phyloP scores from a whole-genome alignment of 2,329 filamentous ascomycete species.

The Pseudocercospora fijiensis region DNA sequence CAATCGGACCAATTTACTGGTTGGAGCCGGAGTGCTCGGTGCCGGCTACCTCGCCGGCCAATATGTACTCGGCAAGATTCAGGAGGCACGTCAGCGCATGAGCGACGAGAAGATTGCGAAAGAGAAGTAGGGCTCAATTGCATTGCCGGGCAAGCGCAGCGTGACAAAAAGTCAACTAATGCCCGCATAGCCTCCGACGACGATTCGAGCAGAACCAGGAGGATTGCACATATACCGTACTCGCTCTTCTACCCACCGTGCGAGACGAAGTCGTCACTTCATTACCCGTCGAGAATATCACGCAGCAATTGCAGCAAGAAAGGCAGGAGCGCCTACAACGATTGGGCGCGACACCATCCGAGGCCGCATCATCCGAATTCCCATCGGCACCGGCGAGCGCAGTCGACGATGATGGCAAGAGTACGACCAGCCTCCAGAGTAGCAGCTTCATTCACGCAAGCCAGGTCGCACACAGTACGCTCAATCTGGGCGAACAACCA shows the following conservation, averaged over 20 bases:
- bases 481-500: slow-evolving; percentile 33
- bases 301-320: slow-evolving; percentile 90
- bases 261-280: slow-evolving; percentile 84
- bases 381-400: slow-evolving; percentile 64
- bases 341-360: slow-evolving; percentile 48
- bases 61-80: slow-evolving; percentile 88
- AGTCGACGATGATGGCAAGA: slow-evolving; percentile 79
- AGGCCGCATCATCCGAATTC: slow-evolving; percentile 57
- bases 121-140: slow-evolving; percentile 71
- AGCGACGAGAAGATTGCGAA: slow-evolving; percentile 92
- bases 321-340: slow-evolving; percentile 66
- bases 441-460: slow-evolving; percentile 82
- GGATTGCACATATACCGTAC: slow-evolving; percentile 95
- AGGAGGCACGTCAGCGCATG: slow-evolving; percentile 93
- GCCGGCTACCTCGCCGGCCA: slow-evolving; percentile 89
- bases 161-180: slow-evolving; percentile 10
- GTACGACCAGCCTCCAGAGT: slow-evolving; percentile 71
- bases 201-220: slow-evolving; percentile 99
- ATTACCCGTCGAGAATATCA: slow-evolving; percentile 88
- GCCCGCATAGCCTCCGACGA: slow-evolving; percentile 69
- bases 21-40: slow-evolving; percentile 83
- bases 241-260: slow-evolving; percentile 90
- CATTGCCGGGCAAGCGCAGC: slow-evolving; percentile 8
- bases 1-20: slow-evolving; percentile 84
- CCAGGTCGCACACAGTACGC: slow-evolving; percentile 59